Evolutionary conservation across 768 basidiomycete species (phyloP).

Genomic region (Imleria badia): DNA sequence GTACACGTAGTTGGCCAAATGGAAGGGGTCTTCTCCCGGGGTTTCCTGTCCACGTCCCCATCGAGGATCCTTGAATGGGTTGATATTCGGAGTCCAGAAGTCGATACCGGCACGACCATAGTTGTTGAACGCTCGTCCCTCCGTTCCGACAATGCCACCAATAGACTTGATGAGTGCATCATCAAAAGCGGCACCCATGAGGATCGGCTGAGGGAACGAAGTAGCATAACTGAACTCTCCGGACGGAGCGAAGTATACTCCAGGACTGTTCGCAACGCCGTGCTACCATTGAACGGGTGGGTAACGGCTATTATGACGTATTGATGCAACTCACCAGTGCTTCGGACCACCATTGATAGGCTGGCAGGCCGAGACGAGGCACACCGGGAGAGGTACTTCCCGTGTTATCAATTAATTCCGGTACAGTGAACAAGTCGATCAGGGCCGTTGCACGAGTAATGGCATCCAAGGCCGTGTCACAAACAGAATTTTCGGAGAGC

Average conservation of each 20-base stretch:
- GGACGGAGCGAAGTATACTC: slow-evolving; percentile 47
- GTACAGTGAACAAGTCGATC: slow-evolving; percentile 47
- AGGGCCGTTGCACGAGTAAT: slow-evolving; percentile 50
- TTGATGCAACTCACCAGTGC: slow-evolving; percentile 41
- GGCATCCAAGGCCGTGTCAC: slow-evolving; percentile 45
- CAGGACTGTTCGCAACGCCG: slow-evolving; percentile 53
- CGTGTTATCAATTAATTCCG: slow-evolving; percentile 52
- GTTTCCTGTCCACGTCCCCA: slow-evolving; percentile 66
- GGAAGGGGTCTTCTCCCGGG: slow-evolving; percentile 60
- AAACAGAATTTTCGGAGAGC: slow-evolving; percentile 46
- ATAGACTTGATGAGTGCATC: slow-evolving; percentile 49
- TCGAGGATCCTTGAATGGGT: slow-evolving; percentile 58
- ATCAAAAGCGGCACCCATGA: slow-evolving; percentile 55
- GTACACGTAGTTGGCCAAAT: slow-evolving; percentile 51
- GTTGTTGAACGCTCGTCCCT: slow-evolving; percentile 60
- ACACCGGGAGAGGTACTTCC: slow-evolving; percentile 45
- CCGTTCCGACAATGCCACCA: slow-evolving; percentile 53
- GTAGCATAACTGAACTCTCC: slow-evolving; percentile 58
- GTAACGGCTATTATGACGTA: neutral
- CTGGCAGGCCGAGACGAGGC: slow-evolving; percentile 52
- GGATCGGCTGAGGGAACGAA: slow-evolving; percentile 57
- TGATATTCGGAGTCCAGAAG: slow-evolving; percentile 55
- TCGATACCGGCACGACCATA: slow-evolving; percentile 51
- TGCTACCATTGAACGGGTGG: slow-evolving; percentile 37
- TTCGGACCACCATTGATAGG: slow-evolving; percentile 64